A percentile compares a stretch with the other conserved stretches of the same genome.
These are phyloP conservation scores for Neospermospora avenae DNA, from an alignment of 2,329 filamentous ascomycete species.

Conservation along the genomic window DNA sequence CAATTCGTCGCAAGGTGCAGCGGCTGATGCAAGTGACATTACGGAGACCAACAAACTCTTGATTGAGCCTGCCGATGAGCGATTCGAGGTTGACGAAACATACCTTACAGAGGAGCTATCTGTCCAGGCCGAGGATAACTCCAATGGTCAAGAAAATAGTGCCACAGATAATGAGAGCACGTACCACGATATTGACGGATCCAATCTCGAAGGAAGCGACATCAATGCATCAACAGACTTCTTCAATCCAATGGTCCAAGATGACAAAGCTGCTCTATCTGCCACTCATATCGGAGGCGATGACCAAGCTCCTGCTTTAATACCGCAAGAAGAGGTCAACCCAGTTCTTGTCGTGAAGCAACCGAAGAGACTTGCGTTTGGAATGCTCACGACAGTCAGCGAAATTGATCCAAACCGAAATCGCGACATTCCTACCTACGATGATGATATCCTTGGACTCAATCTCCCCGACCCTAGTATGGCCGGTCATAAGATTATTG, in stretches of 20 bases:
- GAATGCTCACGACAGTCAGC: conserved; percentile 27
- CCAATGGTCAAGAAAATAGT: not conserved
- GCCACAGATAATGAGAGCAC: not conserved
- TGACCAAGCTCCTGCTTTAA: not conserved
- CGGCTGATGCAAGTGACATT: not conserved
- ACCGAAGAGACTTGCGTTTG: conserved; percentile 33
- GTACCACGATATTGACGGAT: too few species aligned
- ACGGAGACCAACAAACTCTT: not conserved
- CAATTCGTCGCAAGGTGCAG: not conserved
- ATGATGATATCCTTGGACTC: conserved; percentile 19
- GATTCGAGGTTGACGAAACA: conserved; percentile 9
- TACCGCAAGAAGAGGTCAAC: not conserved
- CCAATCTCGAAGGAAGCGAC: not conserved
- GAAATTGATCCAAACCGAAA: conserved; percentile 22
- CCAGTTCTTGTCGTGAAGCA: conserved; percentile 27
- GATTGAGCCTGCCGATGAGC: not conserved
- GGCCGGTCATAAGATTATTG: not conserved
- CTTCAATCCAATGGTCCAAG: not conserved
- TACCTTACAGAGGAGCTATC: conserved; percentile 21
- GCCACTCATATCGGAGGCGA: too few species aligned
- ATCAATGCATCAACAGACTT: not conserved
- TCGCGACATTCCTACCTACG: conserved; percentile 24
- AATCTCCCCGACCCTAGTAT: not conserved
- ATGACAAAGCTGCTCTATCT: not conserved
- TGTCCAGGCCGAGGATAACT: not conserved